These are phyloP conservation scores for Hippophae gyantsensis DNA, from an alignment of 306 rosid genomes.

Conservation along the genomic window DNA sequence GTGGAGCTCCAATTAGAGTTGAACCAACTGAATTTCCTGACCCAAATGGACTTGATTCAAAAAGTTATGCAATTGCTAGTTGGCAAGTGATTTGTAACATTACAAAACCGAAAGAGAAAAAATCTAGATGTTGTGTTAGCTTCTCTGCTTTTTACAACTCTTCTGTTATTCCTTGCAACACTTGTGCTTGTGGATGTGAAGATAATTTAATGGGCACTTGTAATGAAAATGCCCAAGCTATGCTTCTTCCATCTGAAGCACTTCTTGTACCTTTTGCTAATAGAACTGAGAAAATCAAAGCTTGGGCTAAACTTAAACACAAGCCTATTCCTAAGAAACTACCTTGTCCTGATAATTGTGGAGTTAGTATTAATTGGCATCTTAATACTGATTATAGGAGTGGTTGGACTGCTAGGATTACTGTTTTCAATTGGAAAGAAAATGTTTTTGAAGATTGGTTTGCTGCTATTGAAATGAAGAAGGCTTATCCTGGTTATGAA, in stretches of 20 bases:
- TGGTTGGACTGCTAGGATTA: slow-evolving; percentile 83
- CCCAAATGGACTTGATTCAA: slow-evolving; percentile 48
- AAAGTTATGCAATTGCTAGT: slow-evolving; percentile 41
- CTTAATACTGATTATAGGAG: slow-evolving; percentile 39
- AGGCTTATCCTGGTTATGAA: slow-evolving; percentile 34
- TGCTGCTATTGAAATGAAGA: slow-evolving; percentile 40
- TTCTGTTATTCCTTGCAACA: slow-evolving; percentile 69
- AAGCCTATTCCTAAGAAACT: slow-evolving; percentile 24
- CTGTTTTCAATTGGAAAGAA: slow-evolving; percentile 66
- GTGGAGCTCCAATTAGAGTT: slow-evolving; percentile 54
- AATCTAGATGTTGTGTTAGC: slow-evolving; percentile 60
- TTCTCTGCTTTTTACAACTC: slow-evolving; percentile 64
- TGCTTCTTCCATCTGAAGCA: slow-evolving; percentile 59
- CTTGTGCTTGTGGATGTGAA: slow-evolving; percentile 78
- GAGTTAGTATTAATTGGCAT: slow-evolving; percentile 83
- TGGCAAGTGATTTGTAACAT: slow-evolving; percentile 82
- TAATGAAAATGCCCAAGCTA: slow-evolving; percentile 15
- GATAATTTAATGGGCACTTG: slow-evolving; percentile 22
- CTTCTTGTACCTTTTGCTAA: slow-evolving; percentile 64
- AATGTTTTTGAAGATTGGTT: slow-evolving; percentile 60
- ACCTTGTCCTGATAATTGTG: slow-evolving; percentile 75
- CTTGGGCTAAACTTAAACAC: slow-evolving; percentile 67
- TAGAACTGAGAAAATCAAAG: slow-evolving; percentile 46
- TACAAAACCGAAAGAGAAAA: slow-evolving; percentile 41
- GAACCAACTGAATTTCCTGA: slow-evolving; percentile 58